A percentile compares a stretch with the other conserved stretches of the same genome.
These are phyloP conservation scores for Crithidia thermophila DNA, from an alignment of 208 protist genomes.

Conservation along the genomic window DNA sequence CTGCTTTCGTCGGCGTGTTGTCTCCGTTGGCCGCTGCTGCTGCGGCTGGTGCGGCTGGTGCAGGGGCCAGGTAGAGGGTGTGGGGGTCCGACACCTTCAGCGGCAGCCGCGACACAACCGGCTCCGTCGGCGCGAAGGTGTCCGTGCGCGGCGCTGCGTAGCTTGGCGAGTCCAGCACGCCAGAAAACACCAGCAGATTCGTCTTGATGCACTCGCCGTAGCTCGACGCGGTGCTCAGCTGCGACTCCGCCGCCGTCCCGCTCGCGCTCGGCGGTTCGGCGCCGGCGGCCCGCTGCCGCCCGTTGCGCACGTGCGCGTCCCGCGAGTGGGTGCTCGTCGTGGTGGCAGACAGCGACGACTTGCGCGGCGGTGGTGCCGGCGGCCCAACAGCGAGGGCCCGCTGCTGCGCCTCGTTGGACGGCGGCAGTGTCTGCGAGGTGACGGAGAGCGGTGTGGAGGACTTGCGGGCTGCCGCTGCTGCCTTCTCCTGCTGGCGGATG, in stretches of 20 bases:
- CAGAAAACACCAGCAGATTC: background rate
- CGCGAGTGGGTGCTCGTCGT: background rate
- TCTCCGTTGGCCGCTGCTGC: background rate
- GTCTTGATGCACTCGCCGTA: conserved; percentile 24
- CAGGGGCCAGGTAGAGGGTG: background rate
- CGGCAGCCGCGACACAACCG: background rate
- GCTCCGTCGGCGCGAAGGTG: background rate
- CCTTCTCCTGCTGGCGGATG: background rate
- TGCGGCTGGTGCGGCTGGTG: background rate
- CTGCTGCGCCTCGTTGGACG: background rate
- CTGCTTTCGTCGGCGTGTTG: background rate
- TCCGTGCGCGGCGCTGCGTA: background rate
- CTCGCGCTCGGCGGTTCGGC: background rate
- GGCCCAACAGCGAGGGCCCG: background rate
- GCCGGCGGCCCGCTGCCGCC: background rate
- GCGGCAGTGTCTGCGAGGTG: background rate
- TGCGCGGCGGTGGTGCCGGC: background rate
- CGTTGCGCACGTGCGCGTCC: conserved; percentile 4
- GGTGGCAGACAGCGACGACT: background rate
- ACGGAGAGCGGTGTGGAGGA: background rate
- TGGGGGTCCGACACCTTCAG: background rate
- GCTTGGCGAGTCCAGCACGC: background rate
- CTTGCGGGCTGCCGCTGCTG: background rate
- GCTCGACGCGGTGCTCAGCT: conserved; percentile 1
- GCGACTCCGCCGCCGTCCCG: background rate